phyloP scores from a whole-genome alignment of 345 rosid genomes.

The Acer yangbiense region DNA sequence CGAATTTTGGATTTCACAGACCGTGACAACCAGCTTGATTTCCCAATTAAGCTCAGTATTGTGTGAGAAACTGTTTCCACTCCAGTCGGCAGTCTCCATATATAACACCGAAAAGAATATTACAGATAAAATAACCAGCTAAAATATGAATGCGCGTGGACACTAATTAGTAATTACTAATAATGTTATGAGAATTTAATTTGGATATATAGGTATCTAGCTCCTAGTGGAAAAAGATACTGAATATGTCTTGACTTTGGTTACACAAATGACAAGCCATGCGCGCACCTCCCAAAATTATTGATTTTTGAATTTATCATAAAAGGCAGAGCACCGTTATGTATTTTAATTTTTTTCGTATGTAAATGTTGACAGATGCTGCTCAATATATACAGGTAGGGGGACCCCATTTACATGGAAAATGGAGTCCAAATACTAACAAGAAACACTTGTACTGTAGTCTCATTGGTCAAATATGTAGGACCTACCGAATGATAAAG shows the following conservation, averaged over 20 bases:
- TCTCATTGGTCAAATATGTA: conserved; percentile 7
- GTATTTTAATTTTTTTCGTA: background rate
- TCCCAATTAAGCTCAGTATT: no score
- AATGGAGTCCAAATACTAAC: background rate
- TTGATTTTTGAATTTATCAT: background rate
- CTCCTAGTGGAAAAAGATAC: background rate
- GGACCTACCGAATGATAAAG: conserved; percentile 9
- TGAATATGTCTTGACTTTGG: conserved; percentile 8
- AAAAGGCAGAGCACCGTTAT: background rate
- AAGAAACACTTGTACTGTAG: background rate
- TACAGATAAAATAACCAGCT: no score
- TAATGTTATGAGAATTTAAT: background rate
- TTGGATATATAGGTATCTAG: background rate
- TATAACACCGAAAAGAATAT: no score
- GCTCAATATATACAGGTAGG: background rate
- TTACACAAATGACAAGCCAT: background rate
- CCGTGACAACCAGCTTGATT: no score
- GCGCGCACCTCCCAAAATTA: no score
- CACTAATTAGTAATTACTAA: background rate
- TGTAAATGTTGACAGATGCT: background rate
- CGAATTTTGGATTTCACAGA: no score
- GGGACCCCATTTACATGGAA: background rate
- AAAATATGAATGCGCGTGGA: background rate
- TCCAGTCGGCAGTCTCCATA: no score
- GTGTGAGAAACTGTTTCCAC: no score